These are phyloP conservation scores for Calonectria pteridis DNA, from an alignment of 2,329 filamentous ascomycete species.

Conservation along the genomic window DNA sequence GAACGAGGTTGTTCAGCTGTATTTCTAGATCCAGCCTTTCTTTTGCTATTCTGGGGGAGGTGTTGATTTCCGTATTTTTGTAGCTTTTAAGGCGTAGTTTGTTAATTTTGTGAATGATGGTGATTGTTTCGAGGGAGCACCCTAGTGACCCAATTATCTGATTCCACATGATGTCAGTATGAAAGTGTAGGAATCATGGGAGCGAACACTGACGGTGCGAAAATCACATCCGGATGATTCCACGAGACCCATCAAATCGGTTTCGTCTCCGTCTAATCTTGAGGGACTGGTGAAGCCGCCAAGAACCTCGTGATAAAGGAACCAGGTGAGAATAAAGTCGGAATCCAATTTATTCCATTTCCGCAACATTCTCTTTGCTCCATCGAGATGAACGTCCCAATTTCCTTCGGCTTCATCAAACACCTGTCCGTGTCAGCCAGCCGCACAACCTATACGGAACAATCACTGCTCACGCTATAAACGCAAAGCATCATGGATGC, in stretches of 20 bases:
- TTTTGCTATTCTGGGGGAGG: background rate
- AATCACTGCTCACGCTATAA: slow-evolving; percentile 55
- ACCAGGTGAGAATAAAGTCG: slow-evolving; percentile 59
- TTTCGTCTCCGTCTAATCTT: slow-evolving; percentile 8
- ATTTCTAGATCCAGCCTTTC: slow-evolving; percentile 3
- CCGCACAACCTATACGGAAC: too few species aligned
- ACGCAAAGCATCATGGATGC: slow-evolving; percentile 65
- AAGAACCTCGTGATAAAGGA: slow-evolving; percentile 61
- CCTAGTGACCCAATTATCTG: slow-evolving; percentile 62
- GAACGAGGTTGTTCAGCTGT: slow-evolving; percentile 11
- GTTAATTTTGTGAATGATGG: slow-evolving; percentile 58
- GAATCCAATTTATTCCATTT: slow-evolving; percentile 39
- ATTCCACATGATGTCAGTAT: background rate
- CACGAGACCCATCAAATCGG: slow-evolving; percentile 21
- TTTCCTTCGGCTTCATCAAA: slow-evolving; percentile 62
- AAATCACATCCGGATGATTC: slow-evolving; percentile 19
- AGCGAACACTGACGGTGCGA: slow-evolving; percentile 15
- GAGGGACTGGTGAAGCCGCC: slow-evolving; percentile 57
- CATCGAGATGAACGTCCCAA: slow-evolving; percentile 59
- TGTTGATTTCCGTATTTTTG: background rate
- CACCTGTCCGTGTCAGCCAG: slow-evolving; percentile 48
- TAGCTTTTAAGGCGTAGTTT: slow-evolving; percentile 41
- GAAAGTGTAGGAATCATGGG: background rate
- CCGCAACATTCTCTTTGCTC: slow-evolving; percentile 54
- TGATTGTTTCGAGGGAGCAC: slow-evolving; percentile 60